Conservation (phyloP, 2,329 filamentous ascomycete species). For the Immersiporthe knoxdaviesiana region DNA sequence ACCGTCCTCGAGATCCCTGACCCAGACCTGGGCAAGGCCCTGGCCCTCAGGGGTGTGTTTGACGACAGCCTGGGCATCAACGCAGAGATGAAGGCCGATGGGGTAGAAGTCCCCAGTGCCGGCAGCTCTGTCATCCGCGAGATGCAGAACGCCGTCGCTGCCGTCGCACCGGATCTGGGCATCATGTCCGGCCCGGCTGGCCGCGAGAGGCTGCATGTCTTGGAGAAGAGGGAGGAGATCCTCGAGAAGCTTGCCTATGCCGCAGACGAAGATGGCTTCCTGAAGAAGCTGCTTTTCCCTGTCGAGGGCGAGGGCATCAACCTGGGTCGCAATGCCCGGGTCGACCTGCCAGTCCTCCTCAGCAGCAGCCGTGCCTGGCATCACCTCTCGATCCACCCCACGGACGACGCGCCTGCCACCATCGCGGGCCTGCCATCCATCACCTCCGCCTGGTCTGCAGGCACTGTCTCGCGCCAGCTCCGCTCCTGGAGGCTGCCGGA, state of each 20-base stretch:
- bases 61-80: slow-evolving; percentile 94
- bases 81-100: slow-evolving; percentile 95
- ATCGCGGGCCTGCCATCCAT: slow-evolving; percentile 72
- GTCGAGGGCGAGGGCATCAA: slow-evolving; percentile 76
- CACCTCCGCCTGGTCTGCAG: slow-evolving; percentile 90
- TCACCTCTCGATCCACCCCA: slow-evolving; percentile 88
- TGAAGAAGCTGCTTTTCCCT: slow-evolving; percentile 82
- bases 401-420: slow-evolving; percentile 78
- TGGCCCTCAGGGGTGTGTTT: slow-evolving; percentile 89
- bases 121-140: slow-evolving; percentile 85
- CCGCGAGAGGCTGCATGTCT: slow-evolving; percentile 74
- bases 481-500: slow-evolving; percentile 92
- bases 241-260: slow-evolving; percentile 87
- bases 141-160: slow-evolving; percentile 79
- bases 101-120: slow-evolving; percentile 72
- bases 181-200: slow-evolving; percentile 69
- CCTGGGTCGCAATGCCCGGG: slow-evolving; percentile 75
- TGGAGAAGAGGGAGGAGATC: slow-evolving; percentile 80
- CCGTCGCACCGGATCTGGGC: slow-evolving; percentile 78
- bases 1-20: slow-evolving; percentile 86
- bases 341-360: slow-evolving; percentile 76
- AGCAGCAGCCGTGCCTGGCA: slow-evolving; percentile 93
- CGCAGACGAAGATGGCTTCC: slow-evolving; percentile 78
- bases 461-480: slow-evolving; percentile 87
- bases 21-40: slow-evolving; percentile 78